These are phyloP conservation scores for Scheffersomyces illinoinensis DNA, from an alignment of 1,139 yeast species.

Conservation along the genomic window DNA sequence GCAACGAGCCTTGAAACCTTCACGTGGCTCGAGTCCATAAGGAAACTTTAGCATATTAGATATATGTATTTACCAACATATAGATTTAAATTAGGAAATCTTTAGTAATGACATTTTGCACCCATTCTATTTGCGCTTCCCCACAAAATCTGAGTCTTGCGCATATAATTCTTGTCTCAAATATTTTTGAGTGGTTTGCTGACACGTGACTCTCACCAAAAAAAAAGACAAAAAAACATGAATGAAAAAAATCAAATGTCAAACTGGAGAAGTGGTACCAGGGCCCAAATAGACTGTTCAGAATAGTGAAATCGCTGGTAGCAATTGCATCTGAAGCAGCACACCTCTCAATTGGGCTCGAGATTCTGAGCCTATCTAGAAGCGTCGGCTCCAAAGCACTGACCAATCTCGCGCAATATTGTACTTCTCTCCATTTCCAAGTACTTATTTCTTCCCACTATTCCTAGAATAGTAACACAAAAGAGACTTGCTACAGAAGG, in stretches of 20 bases:
- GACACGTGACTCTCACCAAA: neutral
- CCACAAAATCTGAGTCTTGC: neutral
- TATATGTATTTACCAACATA: neutral
- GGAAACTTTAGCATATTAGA: neutral
- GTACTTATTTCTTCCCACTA: neutral
- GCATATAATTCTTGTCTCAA: neutral
- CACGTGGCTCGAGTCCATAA: neutral
- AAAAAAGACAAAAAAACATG: neutral
- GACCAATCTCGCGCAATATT: neutral
- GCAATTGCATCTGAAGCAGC: neutral
- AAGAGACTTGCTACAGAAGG: neutral
- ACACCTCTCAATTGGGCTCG: neutral
- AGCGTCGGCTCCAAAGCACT: neutral
- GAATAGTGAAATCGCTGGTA: neutral
- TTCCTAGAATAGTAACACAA: neutral
- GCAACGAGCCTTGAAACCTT: neutral
- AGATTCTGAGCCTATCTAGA: neutral
- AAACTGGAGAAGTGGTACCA: neutral
- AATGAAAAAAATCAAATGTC: neutral
- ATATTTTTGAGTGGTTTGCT: neutral
- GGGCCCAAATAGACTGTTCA: neutral
- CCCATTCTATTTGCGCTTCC: neutral
- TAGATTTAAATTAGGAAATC: neutral
- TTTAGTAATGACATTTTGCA: neutral
- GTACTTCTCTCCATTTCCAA: neutral